Conservation (phyloP, 345 rosid genomes). For the Noccaea bulbosa region DNA sequence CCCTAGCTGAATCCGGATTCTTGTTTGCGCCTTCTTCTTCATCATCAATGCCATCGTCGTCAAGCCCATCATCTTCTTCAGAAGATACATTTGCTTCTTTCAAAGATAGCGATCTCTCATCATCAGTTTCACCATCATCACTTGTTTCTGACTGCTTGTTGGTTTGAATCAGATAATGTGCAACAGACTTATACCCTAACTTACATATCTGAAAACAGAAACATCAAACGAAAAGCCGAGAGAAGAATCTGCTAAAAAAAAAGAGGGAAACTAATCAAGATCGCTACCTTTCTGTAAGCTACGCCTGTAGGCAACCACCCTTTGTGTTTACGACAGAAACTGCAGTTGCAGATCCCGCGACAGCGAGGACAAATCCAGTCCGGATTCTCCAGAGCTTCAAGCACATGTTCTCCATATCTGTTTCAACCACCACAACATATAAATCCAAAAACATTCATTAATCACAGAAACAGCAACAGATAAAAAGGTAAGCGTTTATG, state of each 20-base stretch:
- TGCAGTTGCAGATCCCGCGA: slow-evolving; percentile 94
- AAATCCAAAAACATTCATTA: neutral
- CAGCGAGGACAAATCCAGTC: slow-evolving; percentile 85
- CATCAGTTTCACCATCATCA: slow-evolving; percentile 43
- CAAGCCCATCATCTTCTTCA: slow-evolving; percentile 29
- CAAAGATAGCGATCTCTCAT: slow-evolving; percentile 60
- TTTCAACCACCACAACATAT: slow-evolving; percentile 5
- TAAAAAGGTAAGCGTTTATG: neutral
- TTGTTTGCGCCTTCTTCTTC: slow-evolving; percentile 18
- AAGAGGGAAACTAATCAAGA: neutral
- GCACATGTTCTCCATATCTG: slow-evolving; percentile 94
- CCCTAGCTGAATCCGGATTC: slow-evolving; percentile 27
- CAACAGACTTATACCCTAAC: slow-evolving; percentile 89
- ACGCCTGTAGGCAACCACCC: slow-evolving; percentile 86
- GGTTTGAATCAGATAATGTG: slow-evolving; percentile 87
- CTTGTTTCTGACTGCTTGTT: slow-evolving; percentile 41
- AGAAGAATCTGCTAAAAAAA: neutral
- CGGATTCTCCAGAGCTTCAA: slow-evolving; percentile 80
- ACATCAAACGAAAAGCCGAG: slow-evolving; percentile 9
- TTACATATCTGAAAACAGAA: slow-evolving; percentile 54
- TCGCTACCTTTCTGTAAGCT: slow-evolving; percentile 68
- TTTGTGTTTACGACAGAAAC: slow-evolving; percentile 76
- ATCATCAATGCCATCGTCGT: slow-evolving; percentile 28
- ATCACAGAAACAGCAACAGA: slow-evolving; percentile 11
- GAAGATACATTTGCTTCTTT: slow-evolving; percentile 42